These are phyloP conservation scores for Penicillium polonicum DNA, from an alignment of 2,329 filamentous ascomycete genomes.

Conservation along the genomic window DNA sequence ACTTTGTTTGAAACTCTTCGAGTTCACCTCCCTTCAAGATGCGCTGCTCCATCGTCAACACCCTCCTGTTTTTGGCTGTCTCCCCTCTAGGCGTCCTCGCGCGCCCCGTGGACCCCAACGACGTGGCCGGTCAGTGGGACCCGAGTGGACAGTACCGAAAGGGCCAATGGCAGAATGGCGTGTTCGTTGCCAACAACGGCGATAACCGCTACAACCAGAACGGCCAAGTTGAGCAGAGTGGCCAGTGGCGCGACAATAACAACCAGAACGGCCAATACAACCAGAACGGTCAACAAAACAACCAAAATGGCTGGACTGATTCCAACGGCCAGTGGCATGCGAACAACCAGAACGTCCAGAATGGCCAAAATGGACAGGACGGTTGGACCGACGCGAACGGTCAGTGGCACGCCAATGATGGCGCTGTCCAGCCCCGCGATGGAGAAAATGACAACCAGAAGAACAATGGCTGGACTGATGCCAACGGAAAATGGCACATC, in stretches of 20 bases:
- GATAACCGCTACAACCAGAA: constrained; percentile 6
- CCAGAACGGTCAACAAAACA: constrained; percentile 1
- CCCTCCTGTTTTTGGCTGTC: constrained; percentile 22
- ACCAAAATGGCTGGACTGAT: constrained; percentile 15
- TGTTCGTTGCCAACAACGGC: constrained; percentile 19
- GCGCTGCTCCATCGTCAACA: constrained; percentile 21
- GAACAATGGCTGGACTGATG: too few species aligned
- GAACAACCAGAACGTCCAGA: background rate
- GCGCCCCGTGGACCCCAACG: constrained; percentile 23
- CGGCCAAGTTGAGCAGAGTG: background rate
- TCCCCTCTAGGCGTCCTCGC: constrained; percentile 23
- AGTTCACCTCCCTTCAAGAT: constrained; percentile 11
- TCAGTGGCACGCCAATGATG: constrained; percentile 15
- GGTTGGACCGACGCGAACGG: too few species aligned
- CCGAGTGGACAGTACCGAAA: constrained; percentile 24
- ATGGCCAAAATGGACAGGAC: too few species aligned
- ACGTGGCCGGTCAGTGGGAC: constrained; percentile 22
- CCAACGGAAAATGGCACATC: too few species aligned
- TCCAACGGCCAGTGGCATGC: constrained; percentile 1
- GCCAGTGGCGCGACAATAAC: constrained; percentile 6
- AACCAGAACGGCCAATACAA: too few species aligned
- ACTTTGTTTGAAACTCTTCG: background rate
- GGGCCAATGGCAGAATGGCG: constrained; percentile 20
- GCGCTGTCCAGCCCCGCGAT: too few species aligned
- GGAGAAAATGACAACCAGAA: too few species aligned